These are phyloP conservation scores for Casaregolazyma suthepensis DNA, from an alignment of 1,139 yeast species.

Conservation along the genomic window DNA sequence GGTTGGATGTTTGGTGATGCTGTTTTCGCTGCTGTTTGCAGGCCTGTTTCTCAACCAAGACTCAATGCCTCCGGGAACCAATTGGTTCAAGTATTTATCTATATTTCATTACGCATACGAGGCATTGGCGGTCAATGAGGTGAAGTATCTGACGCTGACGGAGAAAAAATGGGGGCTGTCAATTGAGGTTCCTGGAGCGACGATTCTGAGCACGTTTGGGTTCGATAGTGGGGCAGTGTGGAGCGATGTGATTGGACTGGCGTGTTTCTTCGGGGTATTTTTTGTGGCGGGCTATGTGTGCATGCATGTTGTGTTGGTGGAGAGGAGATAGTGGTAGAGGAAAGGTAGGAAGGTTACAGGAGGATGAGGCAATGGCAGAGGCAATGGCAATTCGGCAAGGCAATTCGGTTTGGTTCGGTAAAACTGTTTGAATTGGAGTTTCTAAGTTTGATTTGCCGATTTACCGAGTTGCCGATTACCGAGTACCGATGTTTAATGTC, in stretches of 20 bases:
- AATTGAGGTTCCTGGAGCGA: conserved; percentile 98
- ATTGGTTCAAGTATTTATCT: conserved; percentile 78
- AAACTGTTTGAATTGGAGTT: too few species aligned
- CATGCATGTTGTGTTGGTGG: conserved; percentile 66
- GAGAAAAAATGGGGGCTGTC: conserved; percentile 90
- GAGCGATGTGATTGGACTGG: conserved; percentile 54
- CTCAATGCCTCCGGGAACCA: conserved; percentile 62
- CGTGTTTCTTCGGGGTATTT: conserved; percentile 42
- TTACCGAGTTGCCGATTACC: too few species aligned
- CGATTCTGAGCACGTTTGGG: conserved; percentile 90
- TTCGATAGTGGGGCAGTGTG: conserved; percentile 74
- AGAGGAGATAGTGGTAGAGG: conserved; percentile 47
- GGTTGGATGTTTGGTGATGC: conserved; percentile 73
- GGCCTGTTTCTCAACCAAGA: conserved; percentile 85
- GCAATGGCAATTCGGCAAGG: too few species aligned
- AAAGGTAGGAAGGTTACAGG: background rate
- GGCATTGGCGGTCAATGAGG: conserved; percentile 86
- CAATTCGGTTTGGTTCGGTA: too few species aligned
- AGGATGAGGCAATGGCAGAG: too few species aligned
- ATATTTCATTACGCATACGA: conserved; percentile 95
- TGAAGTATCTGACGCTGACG: conserved; percentile 73
- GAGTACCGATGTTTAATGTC: too few species aligned
- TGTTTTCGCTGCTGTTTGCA: conserved; percentile 84
- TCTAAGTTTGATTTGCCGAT: too few species aligned
- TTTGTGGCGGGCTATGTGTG: conserved; percentile 66